phyloP scores from a whole-genome alignment of 352 stramenopile genomes.

The Pythium dissotocum region DNA sequence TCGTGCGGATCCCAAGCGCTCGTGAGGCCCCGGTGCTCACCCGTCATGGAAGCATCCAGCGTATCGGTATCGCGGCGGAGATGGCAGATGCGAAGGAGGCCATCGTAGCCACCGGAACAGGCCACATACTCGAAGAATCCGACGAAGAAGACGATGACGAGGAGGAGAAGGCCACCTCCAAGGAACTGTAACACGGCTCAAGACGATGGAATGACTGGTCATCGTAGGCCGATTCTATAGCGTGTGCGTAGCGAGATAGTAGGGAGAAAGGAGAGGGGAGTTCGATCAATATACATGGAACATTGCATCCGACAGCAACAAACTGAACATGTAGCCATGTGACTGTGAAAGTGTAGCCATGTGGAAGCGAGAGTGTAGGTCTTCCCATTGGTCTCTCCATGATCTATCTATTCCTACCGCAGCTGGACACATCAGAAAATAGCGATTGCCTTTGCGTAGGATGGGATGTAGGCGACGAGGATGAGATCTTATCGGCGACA shows the following conservation, averaged over 20 bases:
- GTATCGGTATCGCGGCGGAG: constrained; percentile 37
- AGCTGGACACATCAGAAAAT: constrained; percentile 1
- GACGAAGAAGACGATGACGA: constrained; percentile 25
- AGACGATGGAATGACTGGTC: not conserved
- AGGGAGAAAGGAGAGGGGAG: not conserved
- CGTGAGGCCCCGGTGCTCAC: constrained; percentile 52
- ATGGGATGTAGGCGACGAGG: not conserved
- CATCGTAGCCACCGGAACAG: not conserved
- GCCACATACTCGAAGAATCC: constrained; percentile 21
- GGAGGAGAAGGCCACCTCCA: constrained; percentile 26
- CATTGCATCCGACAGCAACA: too few species aligned
- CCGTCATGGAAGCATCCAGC: constrained; percentile 66
- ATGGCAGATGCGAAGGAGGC: constrained; percentile 16
- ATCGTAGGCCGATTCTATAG: too few species aligned
- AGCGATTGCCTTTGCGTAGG: not conserved
- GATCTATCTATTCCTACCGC: not conserved
- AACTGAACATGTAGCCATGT: too few species aligned
- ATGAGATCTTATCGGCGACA: constrained; percentile 2
- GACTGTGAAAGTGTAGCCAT: not conserved
- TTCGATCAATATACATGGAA: not conserved
- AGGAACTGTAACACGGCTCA: too few species aligned
- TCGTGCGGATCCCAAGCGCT: constrained; percentile 36
- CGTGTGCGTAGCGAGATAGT: not conserved
- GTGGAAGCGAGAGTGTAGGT: not conserved
- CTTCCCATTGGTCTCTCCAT: too few species aligned